Percentiles rank a stretch among this genome's conserved stretches.
Evolutionary conservation across 768 basidiomycete species (phyloP).

Genomic region (Exidia glandulosa): DNA sequence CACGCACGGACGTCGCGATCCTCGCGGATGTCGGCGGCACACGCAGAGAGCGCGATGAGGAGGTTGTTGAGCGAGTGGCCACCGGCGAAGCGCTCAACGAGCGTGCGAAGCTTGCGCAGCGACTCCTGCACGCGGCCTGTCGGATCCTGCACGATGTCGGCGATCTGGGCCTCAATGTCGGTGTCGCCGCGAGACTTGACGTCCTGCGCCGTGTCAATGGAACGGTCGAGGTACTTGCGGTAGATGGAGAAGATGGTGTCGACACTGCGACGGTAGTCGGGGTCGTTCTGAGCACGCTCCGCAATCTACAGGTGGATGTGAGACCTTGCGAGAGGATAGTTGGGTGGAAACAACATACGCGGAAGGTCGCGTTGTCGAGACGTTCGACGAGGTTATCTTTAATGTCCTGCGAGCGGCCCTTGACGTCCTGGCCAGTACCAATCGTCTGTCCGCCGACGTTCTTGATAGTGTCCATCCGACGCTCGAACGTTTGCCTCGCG

Average conservation of each 20-base stretch:
- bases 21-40: conserved; percentile 37
- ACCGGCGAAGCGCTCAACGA: conserved; percentile 44
- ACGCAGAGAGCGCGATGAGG: conserved; percentile 28
- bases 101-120: conserved; percentile 26
- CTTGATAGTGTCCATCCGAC: conserved; percentile 56
- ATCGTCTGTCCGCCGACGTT: conserved; percentile 46
- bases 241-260: conserved; percentile 45
- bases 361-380: conserved; percentile 40
- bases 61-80: conserved; percentile 41
- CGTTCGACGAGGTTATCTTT: conserved; percentile 30
- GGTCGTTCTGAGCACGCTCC: conserved; percentile 52
- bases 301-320: conserved; percentile 33
- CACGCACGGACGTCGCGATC: conserved; percentile 43
- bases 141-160: conserved; percentile 48
- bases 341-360: conserved; percentile 24
- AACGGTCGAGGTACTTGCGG: conserved; percentile 44
- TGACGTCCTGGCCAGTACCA: conserved; percentile 36
- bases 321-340: background rate
- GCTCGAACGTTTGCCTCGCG: conserved; percentile 45
- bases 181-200: conserved; percentile 17
- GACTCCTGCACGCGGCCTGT: conserved; percentile 51
- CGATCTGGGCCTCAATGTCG: conserved; percentile 28
- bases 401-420: conserved; percentile 32
- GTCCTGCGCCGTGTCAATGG: conserved; percentile 38
- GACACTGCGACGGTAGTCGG: conserved; percentile 45